Conservation (phyloP, 345 rosid species). For the Heritiera fomes region DNA sequence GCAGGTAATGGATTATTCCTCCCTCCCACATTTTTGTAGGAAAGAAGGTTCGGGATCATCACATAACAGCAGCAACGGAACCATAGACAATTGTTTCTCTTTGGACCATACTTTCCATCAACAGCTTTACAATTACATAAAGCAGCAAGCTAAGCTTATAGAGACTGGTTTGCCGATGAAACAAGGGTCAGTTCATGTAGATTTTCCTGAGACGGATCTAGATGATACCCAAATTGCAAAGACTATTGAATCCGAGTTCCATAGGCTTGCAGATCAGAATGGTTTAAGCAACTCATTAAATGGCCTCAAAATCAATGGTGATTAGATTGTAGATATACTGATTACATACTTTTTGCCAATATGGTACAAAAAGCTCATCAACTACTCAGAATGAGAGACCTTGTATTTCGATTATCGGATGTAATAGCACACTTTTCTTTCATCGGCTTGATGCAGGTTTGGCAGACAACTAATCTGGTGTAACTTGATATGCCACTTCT, state of each 20-base stretch:
- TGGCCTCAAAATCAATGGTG: constrained; percentile 39
- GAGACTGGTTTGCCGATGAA: constrained; percentile 46
- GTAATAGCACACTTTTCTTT: constrained; percentile 29
- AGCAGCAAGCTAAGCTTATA: constrained; percentile 46
- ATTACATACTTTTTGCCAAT: constrained; percentile 16
- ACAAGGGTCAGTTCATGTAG: constrained; percentile 84
- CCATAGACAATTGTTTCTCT: constrained; percentile 73
- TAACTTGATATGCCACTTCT: constrained; percentile 23
- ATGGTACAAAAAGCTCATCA: constrained; percentile 17
- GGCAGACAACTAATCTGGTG: constrained; percentile 25
- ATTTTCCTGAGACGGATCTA: constrained; percentile 59
- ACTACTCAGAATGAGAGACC: constrained; percentile 25
- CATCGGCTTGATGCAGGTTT: constrained; percentile 50
- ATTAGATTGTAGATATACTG: constrained; percentile 29
- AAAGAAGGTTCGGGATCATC: constrained; percentile 82
- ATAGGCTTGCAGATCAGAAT: constrained; percentile 54
- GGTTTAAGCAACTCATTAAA: constrained; percentile 38
- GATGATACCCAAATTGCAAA: constrained; percentile 54
- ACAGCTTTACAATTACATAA: constrained; percentile 70
- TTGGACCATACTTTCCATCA: constrained; percentile 86
- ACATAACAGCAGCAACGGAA: constrained; percentile 40
- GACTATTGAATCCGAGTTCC: constrained; percentile 76
- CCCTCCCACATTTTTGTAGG: constrained; percentile 94
- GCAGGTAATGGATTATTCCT: constrained; percentile 86
- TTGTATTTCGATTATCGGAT: constrained; percentile 15